Conservation (phyloP, 768 basidiomycete species). For the Psilocybe cubensis region DNA sequence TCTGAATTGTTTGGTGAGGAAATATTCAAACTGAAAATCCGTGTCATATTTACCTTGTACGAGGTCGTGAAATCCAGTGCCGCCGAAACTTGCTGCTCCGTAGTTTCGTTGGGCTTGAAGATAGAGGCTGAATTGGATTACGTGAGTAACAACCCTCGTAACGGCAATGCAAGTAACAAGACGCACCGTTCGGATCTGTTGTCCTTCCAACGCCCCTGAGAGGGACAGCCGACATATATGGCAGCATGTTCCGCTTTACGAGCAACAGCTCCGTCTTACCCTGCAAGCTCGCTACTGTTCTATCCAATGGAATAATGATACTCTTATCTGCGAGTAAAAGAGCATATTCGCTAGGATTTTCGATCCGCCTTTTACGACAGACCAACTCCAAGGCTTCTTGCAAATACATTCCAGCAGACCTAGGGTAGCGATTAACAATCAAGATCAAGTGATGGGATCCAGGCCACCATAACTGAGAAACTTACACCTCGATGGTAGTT, state of each 20-base stretch:
- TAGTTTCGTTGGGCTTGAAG: slow-evolving; percentile 85
- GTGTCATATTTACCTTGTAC: slow-evolving; percentile 69
- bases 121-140: slow-evolving; percentile 70
- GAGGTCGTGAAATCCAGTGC: slow-evolving; percentile 82
- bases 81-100: slow-evolving; percentile 57
- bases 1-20: slow-evolving; percentile 43
- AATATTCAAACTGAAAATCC: background rate
- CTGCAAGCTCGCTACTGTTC: slow-evolving; percentile 94
- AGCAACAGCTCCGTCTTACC: slow-evolving; percentile 84
- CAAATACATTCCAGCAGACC: slow-evolving; percentile 94
- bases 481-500: slow-evolving; percentile 91
- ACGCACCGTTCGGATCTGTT: slow-evolving; percentile 90
- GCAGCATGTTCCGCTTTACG: slow-evolving; percentile 77
- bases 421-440: slow-evolving; percentile 26
- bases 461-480: slow-evolving; percentile 5
- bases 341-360: slow-evolving; percentile 80
- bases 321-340: slow-evolving; percentile 71
- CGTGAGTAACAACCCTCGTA: background rate
- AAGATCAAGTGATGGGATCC: background rate
- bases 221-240: slow-evolving; percentile 69
- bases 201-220: slow-evolving; percentile 68
- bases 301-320: slow-evolving; percentile 87
- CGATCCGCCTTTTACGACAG: slow-evolving; percentile 68
- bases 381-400: slow-evolving; percentile 92
- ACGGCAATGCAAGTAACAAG: background rate